Conservation (phyloP, 352 stramenopile species). For the Phytophthora sansomeana region DNA sequence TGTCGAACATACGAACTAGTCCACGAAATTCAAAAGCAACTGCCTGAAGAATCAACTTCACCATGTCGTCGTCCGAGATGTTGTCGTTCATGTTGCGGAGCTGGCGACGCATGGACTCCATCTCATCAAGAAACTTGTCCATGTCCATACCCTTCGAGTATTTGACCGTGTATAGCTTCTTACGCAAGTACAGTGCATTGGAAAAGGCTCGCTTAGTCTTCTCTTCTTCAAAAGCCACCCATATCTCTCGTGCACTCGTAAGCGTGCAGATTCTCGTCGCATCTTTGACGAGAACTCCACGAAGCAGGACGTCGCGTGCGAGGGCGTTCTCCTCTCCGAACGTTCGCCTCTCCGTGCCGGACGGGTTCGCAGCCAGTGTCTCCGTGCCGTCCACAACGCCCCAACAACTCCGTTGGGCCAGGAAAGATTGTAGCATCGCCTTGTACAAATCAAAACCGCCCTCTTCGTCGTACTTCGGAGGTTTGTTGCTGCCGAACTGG, state of each 20-base stretch:
- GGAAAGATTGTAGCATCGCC: not conserved
- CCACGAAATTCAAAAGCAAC: slow-evolving; percentile 1
- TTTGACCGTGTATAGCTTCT: not conserved
- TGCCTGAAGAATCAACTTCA: not conserved
- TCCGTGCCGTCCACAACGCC: not conserved
- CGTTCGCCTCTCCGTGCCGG: not conserved
- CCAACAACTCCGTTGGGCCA: not conserved
- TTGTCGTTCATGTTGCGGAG: slow-evolving; percentile 6
- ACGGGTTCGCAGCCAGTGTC: not conserved
- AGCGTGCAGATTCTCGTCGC: not conserved
- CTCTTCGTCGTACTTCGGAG: not conserved
- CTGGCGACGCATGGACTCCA: slow-evolving; percentile 1
- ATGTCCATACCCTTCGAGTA: not conserved
- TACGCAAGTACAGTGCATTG: not conserved
- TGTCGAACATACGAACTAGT: not conserved
- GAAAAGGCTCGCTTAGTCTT: slow-evolving; percentile 2
- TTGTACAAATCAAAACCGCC: slow-evolving; percentile 14
- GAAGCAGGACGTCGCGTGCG: not conserved
- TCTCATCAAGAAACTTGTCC: not conserved
- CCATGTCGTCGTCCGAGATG: slow-evolving; percentile 4
- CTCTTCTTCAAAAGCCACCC: slow-evolving; percentile 4
- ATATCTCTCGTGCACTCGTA: slow-evolving; percentile 1
- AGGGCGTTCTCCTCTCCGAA: not conserved
- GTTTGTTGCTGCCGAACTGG: slow-evolving; percentile 5
- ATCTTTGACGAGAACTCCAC: not conserved